A percentile compares a stretch with the other conserved stretches of the same genome.
These are phyloP conservation scores for Agapanthus africanus DNA, from an alignment of 106 monocot species.

Conservation along the genomic window DNA sequence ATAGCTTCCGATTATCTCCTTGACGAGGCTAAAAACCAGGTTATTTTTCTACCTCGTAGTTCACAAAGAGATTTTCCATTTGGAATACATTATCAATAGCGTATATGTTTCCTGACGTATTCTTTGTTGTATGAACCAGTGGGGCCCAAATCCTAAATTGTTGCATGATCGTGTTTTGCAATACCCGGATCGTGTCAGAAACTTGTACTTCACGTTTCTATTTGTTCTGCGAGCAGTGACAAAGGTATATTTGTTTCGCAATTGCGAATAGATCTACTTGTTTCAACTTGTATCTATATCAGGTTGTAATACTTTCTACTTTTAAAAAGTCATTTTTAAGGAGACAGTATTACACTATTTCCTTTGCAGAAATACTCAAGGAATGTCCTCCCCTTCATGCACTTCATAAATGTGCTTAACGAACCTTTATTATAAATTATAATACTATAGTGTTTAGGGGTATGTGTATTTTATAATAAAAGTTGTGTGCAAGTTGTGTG, in stretches of 20 bases:
- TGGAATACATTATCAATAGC: background rate
- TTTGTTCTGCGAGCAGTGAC: slow-evolving; percentile 95
- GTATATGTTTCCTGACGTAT: slow-evolving; percentile 1
- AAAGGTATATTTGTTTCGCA: slow-evolving; percentile 40
- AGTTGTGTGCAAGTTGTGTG: background rate
- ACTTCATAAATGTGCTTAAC: too few relatives aligned
- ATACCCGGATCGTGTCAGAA: slow-evolving; percentile 75
- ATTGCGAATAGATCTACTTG: background rate
- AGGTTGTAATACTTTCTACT: background rate
- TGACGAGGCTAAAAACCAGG: slow-evolving; percentile 61
- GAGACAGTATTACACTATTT: too few relatives aligned
- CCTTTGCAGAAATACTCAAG: too few relatives aligned
- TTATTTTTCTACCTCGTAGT: slow-evolving; percentile 11
- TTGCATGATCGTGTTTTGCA: slow-evolving; percentile 82
- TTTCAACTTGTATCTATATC: background rate
- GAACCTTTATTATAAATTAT: too few relatives aligned
- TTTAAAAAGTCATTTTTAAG: background rate
- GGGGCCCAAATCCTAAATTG: slow-evolving; percentile 85
- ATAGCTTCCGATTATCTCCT: slow-evolving; percentile 91
- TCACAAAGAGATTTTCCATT: background rate
- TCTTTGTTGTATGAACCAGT: slow-evolving; percentile 34
- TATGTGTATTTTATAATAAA: background rate
- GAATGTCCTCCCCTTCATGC: too few relatives aligned
- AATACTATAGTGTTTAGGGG: too few relatives aligned
- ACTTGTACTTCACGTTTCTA: slow-evolving; percentile 89